Conservation (phyloP, 148 eudicot genomes). For the Beta vulgaris region DNA sequence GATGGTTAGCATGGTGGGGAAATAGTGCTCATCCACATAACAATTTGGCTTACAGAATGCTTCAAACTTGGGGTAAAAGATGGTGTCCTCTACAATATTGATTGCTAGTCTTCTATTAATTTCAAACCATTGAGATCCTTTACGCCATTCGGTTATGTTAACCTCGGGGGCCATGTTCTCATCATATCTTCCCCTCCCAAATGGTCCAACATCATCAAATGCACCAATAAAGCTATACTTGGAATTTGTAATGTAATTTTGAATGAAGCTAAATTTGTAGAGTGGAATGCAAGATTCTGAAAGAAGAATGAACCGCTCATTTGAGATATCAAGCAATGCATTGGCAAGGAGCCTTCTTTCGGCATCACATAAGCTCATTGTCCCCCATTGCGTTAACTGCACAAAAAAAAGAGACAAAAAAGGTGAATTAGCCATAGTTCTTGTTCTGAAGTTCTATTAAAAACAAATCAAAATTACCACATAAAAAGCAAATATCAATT, state of each 20-base stretch:
- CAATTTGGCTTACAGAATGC: conserved; percentile 66
- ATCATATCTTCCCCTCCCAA: conserved; percentile 75
- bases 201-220: conserved; percentile 68
- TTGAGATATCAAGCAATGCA: conserved; percentile 73
- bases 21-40: conserved; percentile 88
- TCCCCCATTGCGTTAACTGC: conserved; percentile 74
- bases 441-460: neutral
- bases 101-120: conserved; percentile 57
- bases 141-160: conserved; percentile 64
- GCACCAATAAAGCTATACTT: conserved; percentile 66
- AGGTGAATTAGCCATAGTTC: conserved; percentile 1
- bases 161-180: conserved; percentile 69
- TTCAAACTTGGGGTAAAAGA: conserved; percentile 55
- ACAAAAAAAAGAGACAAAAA: neutral
- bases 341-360: conserved; percentile 82
- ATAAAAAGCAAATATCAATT: neutral
- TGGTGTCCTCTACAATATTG: conserved; percentile 50
- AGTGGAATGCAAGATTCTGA: conserved; percentile 85
- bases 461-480: neutral
- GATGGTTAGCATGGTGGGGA: conserved; percentile 85
- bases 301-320: conserved; percentile 68
- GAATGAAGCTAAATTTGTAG: conserved; percentile 56
- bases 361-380: conserved; percentile 87
- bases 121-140: conserved; percentile 88
- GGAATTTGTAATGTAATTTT: conserved; percentile 55